Evolutionary conservation across 495 filamentous ascomycete species (phyloP), one percentile per base, ranked within the genome.

Genomic region (Talaromyces proteolyticus): DNA sequence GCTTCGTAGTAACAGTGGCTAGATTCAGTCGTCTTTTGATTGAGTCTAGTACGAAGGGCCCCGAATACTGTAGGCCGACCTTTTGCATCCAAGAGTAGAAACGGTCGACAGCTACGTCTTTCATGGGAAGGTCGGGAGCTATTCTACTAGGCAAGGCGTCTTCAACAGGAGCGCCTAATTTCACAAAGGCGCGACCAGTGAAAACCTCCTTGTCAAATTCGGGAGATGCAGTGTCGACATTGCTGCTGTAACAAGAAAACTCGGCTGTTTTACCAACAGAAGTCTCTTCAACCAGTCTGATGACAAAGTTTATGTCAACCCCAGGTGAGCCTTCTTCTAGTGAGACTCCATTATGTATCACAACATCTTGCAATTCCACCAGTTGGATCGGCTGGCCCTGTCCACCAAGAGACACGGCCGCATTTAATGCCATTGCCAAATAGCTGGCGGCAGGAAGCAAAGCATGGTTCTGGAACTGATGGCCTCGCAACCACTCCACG

Each of bases 391-490:
- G 19, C 19, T 49, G 40, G 2, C 40, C 38, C 21, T 42, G 34
- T 1, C 11, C 17, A 1, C 47, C 39, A 16, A 58, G 24, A 2
- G n/a, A 16, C 19, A 18, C 19, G 1, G 58, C 38, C 2, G 77
- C 72, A 50, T 88, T 84, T 0, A 83, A 43, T 1, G 76, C 79
- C 65, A 80, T 80, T 3, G 72, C 64, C 22, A 81, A 54, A 49
- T 78, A 86, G 0, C 73, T 78, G 6, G 81, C 74, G 44, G 73
- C 78, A n/a, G 86, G 85, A 51, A 83, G 83, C 1, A 88, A 59
- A 1, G 62, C 52, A 47, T 75, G 63, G 0, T 61, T 56, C 24
- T 74, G 66, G 0, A 76, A 37, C n/a, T 57, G 42, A 34, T 78
- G 73, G 49, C 62, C 66, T 1, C 39, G 4, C 0, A 76, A 45